phyloP scores from a whole-genome alignment of 805 yeast species.

The Metschnikowia lunata region DNA sequence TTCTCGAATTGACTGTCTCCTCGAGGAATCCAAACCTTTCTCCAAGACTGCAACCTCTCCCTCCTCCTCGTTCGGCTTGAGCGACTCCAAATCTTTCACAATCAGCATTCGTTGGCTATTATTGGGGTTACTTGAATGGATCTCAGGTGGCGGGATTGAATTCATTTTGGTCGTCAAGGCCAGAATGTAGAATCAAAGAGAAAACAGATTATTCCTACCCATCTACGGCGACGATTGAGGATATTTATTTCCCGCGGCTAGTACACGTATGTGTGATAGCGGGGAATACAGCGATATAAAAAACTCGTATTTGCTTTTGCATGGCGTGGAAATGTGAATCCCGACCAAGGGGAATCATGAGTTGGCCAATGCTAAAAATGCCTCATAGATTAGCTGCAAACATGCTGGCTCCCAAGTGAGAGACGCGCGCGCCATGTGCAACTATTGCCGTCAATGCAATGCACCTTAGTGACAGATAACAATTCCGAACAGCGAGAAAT shows the following conservation, averaged over 20 bases:
- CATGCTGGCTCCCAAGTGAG: not conserved
- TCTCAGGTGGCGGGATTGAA: not conserved
- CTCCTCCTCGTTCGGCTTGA: slow-evolving; percentile 2
- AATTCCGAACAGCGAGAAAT: not conserved
- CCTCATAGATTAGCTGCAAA: slow-evolving; percentile 10
- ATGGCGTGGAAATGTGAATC: no score
- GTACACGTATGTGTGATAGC: no score
- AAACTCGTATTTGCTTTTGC: no score
- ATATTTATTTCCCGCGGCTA: no score
- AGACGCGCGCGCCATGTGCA: no score
- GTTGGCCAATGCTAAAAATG: slow-evolving; percentile 7
- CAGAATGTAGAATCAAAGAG: no score
- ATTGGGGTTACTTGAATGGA: not conserved
- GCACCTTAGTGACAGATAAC: not conserved
- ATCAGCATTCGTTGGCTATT: not conserved
- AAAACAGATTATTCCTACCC: no score
- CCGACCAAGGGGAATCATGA: no score
- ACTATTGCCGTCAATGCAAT: no score
- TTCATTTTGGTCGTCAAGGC: no score
- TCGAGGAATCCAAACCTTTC: not conserved
- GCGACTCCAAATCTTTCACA: slow-evolving; percentile 1
- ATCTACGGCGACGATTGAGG: no score
- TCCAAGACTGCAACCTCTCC: slow-evolving; percentile 3
- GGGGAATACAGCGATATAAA: no score
- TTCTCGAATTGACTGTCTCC: slow-evolving; percentile 1